phyloP scores from a whole-genome alignment of 768 basidiomycete genomes.

The Trametopsis cervina region DNA sequence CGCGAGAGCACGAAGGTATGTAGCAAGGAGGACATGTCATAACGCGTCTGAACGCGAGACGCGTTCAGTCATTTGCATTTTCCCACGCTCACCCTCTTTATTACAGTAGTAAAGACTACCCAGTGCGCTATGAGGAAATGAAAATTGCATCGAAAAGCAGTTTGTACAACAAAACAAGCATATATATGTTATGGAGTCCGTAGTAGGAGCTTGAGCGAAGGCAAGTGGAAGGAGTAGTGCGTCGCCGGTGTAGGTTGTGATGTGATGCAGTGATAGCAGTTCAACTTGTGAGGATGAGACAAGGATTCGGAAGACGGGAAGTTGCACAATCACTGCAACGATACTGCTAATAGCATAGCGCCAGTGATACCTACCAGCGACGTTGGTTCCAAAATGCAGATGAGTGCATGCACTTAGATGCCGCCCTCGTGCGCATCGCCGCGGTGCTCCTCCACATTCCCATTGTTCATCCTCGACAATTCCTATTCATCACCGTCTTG shows the following conservation, averaged over 20 bases:
- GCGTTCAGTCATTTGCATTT: background rate
- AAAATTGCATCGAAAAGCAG: background rate
- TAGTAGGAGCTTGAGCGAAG: background rate
- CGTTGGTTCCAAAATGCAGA: background rate
- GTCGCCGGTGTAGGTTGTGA: background rate
- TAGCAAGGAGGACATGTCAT: background rate
- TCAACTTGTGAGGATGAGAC: slow-evolving; percentile 7
- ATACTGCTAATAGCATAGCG: slow-evolving; percentile 7
- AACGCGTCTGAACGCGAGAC: background rate
- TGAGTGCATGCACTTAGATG: background rate
- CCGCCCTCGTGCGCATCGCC: slow-evolving; percentile 5
- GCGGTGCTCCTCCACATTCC: slow-evolving; percentile 20
- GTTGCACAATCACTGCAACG: slow-evolving; percentile 2
- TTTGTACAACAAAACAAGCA: background rate
- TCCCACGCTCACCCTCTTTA: too few relatives aligned
- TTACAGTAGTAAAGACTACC: too few relatives aligned
- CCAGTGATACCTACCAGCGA: slow-evolving; percentile 4
- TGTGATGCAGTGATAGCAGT: background rate
- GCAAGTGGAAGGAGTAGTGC: background rate
- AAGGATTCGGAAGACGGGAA: slow-evolving; percentile 4
- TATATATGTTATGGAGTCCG: background rate
- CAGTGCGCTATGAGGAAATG: too few relatives aligned
- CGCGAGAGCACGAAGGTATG: background rate
- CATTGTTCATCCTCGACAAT: slow-evolving; percentile 45
- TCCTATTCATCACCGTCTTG: slow-evolving; percentile 46